Evolutionary conservation across 371 early-diverging fungal genomes (phyloP), one percentile per base, ranked within the genome.

Genomic region (Mortierella sp.): DNA sequence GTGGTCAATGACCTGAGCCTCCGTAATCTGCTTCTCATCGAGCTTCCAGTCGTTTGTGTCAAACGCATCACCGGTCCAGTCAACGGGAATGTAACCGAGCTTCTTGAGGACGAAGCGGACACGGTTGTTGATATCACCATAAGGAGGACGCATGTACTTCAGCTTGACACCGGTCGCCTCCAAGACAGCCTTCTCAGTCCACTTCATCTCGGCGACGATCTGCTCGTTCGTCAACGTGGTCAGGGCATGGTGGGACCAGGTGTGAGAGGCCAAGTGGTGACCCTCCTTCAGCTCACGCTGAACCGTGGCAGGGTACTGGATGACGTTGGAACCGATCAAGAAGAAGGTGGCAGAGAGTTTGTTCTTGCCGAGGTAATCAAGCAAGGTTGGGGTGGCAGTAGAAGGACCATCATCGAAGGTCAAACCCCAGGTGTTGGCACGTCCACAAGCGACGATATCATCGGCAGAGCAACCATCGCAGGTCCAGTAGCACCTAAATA

Each of bases 201-300:
- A 90, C 66, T 85, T 86, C 30, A 91, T 67, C 70, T 92, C 91
- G 56, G 89, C 89, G 50, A 90, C 82, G 34, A 92, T 81, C 61
- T 86, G 85, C 50, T 89, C 90, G 39, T 82, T 89, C 23, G 86
- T 70, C 52, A 83, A 64, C 1, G 88, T 80, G 7, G 91, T 89
- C 75, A 90, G 55, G 32, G 80, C 82, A 11, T 79, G 82, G 46
- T 93, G 93, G 17, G 89, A 83, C 86, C 86, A 84, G 30, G 81
- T 79, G 56, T 80, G 83, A 11, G 75, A 53, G 37, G 63, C 72
- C 58, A 83, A 62, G 30, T 80, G 72, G 52, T 80, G 80, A 14
- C 78, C 78, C 60, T 69, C 56, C 27, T 53, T 56, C 15, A 65
- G 26, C 54, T 62, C 85, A 28, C 82, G 82, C 63, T 81, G 73